A percentile compares a stretch with the other conserved stretches of the same genome.
These are phyloP conservation scores for Chrysochromulina tobinii DNA, from an alignment of 78 protist genomes.

Conservation along the genomic window DNA sequence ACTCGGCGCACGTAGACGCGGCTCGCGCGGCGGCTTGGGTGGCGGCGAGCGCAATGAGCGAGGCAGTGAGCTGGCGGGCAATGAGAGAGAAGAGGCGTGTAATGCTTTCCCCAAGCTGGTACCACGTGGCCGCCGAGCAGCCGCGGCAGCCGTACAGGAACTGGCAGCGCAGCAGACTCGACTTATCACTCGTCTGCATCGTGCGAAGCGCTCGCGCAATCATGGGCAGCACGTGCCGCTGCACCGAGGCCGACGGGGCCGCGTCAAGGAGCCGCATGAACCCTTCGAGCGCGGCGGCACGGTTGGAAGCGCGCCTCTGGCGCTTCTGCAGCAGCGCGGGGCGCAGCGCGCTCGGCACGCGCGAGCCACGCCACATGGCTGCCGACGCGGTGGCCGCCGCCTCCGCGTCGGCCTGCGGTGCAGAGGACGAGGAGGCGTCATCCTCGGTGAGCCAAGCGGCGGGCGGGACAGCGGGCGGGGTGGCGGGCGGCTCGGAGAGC, in stretches of 20 bases:
- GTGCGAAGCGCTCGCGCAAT: background rate
- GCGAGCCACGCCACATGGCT: background rate
- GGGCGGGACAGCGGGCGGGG: too few relatives aligned
- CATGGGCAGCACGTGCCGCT: background rate
- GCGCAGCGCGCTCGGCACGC: background rate
- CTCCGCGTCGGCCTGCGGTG: too few relatives aligned
- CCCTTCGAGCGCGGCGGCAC: background rate
- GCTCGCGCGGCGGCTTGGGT: too few relatives aligned
- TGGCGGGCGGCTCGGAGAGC: too few relatives aligned
- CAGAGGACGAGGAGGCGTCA: too few relatives aligned
- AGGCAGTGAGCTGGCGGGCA: background rate
- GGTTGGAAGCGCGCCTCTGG: background rate
- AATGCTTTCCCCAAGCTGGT: background rate
- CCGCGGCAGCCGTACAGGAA: background rate
- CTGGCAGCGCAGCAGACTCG: background rate
- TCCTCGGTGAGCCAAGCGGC: too few relatives aligned
- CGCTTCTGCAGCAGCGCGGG: slow-evolving; percentile 6
- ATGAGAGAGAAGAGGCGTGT: background rate
- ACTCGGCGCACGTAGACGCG: too few relatives aligned
- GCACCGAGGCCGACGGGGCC: background rate
- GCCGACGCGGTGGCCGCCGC: too few relatives aligned
- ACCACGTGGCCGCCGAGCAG: background rate
- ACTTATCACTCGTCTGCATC: too few relatives aligned
- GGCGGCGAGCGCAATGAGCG: too few relatives aligned
- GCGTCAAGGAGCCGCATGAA: background rate